Evolutionary conservation across 805 yeast genomes (phyloP), one percentile per base, ranked within the genome.

Genomic region (Barnettozyma vustinii): DNA sequence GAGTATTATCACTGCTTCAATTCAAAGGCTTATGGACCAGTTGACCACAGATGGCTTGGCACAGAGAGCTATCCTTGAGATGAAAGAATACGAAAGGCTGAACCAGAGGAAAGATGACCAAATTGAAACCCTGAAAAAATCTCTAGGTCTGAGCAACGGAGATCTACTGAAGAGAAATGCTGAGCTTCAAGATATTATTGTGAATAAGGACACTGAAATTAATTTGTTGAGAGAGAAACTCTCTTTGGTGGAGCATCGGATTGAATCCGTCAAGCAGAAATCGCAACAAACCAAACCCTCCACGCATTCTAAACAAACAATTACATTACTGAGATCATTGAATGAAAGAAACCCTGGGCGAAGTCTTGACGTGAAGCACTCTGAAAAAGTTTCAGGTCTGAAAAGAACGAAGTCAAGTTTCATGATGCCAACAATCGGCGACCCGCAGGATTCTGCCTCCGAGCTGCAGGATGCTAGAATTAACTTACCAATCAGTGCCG

Each of bases 11-110:
- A 83, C 81, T 33, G 73, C 83, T 42, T 82, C 89, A 1, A 81
- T 87, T 35, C 85, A 83, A 56, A 68, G 79, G 40, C 69, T 89
- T 35, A 72, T 76, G 53, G 76, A 85, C 16, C 74, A 84, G 37
- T 70, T 87, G 62, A 75, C 80, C 48, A 83, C 91, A 1, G 96
- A 88, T 61, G 91, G 84, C 44, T 79, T 83, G 66, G 91, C 91
- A 13, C 68, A 80, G 39, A 73, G 80, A 45, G 89, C 94, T 53
- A 70, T 65, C 50, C 63, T 56, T 46, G 85, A 81, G 43, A 74
- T 76, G 9, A 73, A 71, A 46, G 74, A 69, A 12, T 70, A 75
- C 16, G 66, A 69, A 35, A 58, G 58, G 42, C 63, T 64, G 20
- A 73, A 75, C 1, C 70, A 69, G 50, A 70, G 68, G 44, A 76